A percentile compares a stretch with the other conserved stretches of the same genome.
These are phyloP conservation scores for Lepidium aucheri DNA, from an alignment of 345 rosid genomes.

Conservation along the genomic window DNA sequence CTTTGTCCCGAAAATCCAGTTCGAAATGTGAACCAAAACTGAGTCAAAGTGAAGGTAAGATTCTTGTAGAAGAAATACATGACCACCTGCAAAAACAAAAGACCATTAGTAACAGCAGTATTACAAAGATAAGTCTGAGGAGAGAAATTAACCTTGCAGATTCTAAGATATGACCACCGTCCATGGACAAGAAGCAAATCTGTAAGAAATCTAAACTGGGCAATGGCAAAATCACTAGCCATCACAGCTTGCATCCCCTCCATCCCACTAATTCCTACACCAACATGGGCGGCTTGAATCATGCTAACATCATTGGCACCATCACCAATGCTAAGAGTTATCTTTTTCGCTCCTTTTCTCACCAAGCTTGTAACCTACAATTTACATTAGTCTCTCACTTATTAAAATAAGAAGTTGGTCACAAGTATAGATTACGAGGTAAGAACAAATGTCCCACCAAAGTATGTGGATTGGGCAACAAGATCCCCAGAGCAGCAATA, in stretches of 20 bases:
- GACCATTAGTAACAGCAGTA: background rate
- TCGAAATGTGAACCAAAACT: constrained; percentile 98
- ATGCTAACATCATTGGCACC: constrained; percentile 99
- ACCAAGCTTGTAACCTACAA: constrained; percentile 88
- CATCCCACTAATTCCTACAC: constrained; percentile 91
- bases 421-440: background rate
- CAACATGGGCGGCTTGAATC: constrained; percentile 99
- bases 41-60: constrained; percentile 92
- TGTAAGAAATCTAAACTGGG: constrained; percentile 84
- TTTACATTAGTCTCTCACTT: background rate
- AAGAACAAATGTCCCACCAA: background rate
- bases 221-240: constrained; percentile 99
- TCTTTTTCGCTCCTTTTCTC: constrained; percentile 84
- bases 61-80: constrained; percentile 95
- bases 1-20: constrained; percentile 99
- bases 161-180: constrained; percentile 91
- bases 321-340: constrained; percentile 96
- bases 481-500: background rate
- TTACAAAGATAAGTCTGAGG: background rate
- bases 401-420: background rate
- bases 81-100: constrained; percentile 66
- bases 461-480: background rate
- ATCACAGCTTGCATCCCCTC: constrained; percentile 99
- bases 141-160: constrained; percentile 69
- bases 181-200: constrained; percentile 98